phyloP scores from a whole-genome alignment of 768 basidiomycete genomes.

The Collybia mongolica region DNA sequence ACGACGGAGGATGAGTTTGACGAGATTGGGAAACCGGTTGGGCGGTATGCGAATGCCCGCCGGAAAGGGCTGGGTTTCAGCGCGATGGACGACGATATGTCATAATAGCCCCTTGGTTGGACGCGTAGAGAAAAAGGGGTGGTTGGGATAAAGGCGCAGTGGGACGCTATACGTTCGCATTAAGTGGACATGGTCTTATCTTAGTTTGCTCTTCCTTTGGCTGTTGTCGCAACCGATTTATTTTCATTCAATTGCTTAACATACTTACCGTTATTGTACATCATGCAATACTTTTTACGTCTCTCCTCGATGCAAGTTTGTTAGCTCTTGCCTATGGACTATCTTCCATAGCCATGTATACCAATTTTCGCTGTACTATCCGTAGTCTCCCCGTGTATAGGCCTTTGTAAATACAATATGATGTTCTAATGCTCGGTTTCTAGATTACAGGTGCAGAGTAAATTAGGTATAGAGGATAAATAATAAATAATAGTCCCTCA shows the following conservation, averaged over 20 bases:
- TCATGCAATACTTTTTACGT: constrained; percentile 1
- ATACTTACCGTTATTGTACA: constrained; percentile 11
- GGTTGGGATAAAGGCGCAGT: constrained; percentile 16
- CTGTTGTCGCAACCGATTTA: too few species aligned
- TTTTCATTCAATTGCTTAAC: constrained; percentile 4
- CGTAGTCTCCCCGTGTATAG: too few species aligned
- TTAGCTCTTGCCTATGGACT: constrained; percentile 9
- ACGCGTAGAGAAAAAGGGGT: constrained; percentile 7
- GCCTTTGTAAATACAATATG: constrained; percentile 12
- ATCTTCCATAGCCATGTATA: constrained; percentile 13
- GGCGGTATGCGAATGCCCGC: constrained; percentile 64
- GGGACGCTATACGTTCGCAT: constrained; percentile 11
- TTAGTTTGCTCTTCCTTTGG: neutral
- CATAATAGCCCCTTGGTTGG: constrained; percentile 15
- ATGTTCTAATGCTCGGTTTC: constrained; percentile 12
- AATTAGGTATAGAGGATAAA: constrained; percentile 4
- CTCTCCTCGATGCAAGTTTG: neutral
- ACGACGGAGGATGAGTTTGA: constrained; percentile 79
- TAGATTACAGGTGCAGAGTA: constrained; percentile 2
- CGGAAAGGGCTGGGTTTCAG: constrained; percentile 46
- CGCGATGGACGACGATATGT: constrained; percentile 37
- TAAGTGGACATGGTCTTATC: constrained; percentile 11
- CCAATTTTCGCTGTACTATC: constrained; percentile 9
- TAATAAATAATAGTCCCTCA: constrained; percentile 3
- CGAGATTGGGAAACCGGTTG: constrained; percentile 60